Percentiles rank a stretch among this genome's conserved stretches.
Conservation (phyloP, 345 rosid genomes). For the Boechera retrofracta region DNA sequence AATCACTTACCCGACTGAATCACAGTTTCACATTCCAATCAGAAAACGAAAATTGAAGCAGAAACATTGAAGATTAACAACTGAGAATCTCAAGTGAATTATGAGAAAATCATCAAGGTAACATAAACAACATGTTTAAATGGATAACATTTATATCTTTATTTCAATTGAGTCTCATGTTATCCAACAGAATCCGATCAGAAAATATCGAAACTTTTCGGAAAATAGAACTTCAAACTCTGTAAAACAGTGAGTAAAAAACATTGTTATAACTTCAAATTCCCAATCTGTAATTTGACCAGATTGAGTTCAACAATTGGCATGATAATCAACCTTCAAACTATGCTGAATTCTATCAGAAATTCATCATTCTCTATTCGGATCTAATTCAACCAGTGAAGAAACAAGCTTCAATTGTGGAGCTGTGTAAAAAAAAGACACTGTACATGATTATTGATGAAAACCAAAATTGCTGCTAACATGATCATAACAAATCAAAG, state of each 20-base stretch:
- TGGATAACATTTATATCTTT: background rate
- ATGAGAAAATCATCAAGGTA: background rate
- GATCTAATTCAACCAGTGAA: slow-evolving; percentile 4
- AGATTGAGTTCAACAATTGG: background rate
- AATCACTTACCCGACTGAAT: background rate
- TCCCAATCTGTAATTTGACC: background rate
- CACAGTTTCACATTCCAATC: background rate
- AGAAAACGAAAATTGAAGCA: slow-evolving; percentile 1
- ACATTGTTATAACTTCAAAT: background rate
- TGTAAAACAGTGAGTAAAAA: background rate
- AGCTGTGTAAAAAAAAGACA: slow-evolving; percentile 15
- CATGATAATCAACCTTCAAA: slow-evolving; percentile 1
- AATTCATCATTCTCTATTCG: background rate
- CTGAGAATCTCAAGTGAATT: background rate
- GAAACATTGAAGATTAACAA: background rate
- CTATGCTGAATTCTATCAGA: slow-evolving; percentile 1
- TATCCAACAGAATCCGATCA: slow-evolving; percentile 6
- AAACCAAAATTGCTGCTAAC: slow-evolving; percentile 20
- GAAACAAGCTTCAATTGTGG: slow-evolving; percentile 13
- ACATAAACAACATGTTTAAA: background rate
- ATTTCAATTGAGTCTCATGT: slow-evolving; percentile 1
- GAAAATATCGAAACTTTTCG: background rate
- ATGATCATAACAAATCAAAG: background rate
- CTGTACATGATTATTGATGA: slow-evolving; percentile 34
- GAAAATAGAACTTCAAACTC: background rate